phyloP scores from a whole-genome alignment of 257 asterid genomes.

The Leonotis leonurus region DNA sequence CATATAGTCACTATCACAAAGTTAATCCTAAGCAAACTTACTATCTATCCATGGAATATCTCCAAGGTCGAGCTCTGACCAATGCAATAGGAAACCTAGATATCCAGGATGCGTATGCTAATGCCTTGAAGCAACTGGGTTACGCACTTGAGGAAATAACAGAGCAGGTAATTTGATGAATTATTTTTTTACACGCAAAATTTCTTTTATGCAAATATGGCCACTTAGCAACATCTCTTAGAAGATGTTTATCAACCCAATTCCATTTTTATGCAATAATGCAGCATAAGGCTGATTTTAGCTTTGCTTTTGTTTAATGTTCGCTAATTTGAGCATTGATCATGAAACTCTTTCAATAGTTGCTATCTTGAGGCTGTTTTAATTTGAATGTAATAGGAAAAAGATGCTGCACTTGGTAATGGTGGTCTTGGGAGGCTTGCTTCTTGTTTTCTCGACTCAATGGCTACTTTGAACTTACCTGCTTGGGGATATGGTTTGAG shows the following conservation, averaged over 20 bases:
- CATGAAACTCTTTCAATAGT: too few species aligned
- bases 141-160: constrained; percentile 79
- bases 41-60: constrained; percentile 98
- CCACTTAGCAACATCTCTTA: neutral
- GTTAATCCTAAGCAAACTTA: constrained; percentile 92
- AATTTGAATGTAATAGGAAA: constrained; percentile 80
- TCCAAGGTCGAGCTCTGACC: constrained; percentile 96
- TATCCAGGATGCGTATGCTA: constrained; percentile 73
- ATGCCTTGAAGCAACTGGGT: constrained; percentile 80
- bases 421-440: constrained; percentile 99
- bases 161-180: constrained; percentile 63
- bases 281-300: neutral
- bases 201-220: neutral
- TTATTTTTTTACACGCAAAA: constrained; percentile 5
- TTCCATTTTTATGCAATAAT: too few species aligned
- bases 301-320: constrained; percentile 25
- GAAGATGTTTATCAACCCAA: too few species aligned
- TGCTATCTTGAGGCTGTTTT: too few species aligned
- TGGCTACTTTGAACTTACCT: constrained; percentile 93
- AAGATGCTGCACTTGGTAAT: constrained; percentile 99
- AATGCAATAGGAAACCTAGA: constrained; percentile 95
- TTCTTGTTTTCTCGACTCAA: constrained; percentile 96
- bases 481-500: constrained; percentile 99
- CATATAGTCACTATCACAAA: constrained; percentile 80
- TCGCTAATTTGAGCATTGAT: constrained; percentile 11